Conservation (phyloP, 345 rosid genomes). For the Lepidium didymum region DNA sequence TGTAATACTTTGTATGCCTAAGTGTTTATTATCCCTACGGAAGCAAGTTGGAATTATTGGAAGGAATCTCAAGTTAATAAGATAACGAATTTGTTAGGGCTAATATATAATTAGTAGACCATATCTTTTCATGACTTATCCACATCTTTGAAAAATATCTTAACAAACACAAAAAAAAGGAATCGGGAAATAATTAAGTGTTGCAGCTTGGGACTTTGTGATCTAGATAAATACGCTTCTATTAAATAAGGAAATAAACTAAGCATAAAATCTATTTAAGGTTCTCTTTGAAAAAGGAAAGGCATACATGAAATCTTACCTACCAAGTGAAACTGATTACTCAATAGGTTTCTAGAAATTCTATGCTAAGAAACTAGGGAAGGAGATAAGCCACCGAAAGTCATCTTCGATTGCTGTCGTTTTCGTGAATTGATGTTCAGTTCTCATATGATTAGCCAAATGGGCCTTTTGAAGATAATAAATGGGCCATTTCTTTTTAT, state of each 20-base stretch:
- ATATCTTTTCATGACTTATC: slow-evolving; percentile 16
- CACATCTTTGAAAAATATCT: neutral
- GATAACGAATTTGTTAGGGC: neutral
- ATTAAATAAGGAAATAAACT: neutral
- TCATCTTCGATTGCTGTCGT: neutral
- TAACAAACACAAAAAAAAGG: neutral
- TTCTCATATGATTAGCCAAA: no score
- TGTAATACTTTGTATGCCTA: neutral
- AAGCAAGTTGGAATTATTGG: slow-evolving; percentile 1
- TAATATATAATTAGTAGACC: neutral
- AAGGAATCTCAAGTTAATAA: neutral
- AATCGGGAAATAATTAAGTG: neutral
- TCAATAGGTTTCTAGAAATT: neutral
- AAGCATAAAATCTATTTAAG: slow-evolving; percentile 25
- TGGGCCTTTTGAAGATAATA: no score
- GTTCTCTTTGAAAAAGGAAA: slow-evolving; percentile 6
- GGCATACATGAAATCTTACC: slow-evolving; percentile 9
- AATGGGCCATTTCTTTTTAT: no score
- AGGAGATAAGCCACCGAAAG: slow-evolving; percentile 14
- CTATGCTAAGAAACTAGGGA: neutral
- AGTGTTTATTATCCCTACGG: slow-evolving; percentile 5
- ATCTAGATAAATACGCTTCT: neutral
- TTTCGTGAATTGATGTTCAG: neutral
- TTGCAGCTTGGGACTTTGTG: neutral
- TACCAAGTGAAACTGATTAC: neutral